phyloP scores from a whole-genome alignment of 257 asterid species.

The Nicotiana obtusifolia region DNA sequence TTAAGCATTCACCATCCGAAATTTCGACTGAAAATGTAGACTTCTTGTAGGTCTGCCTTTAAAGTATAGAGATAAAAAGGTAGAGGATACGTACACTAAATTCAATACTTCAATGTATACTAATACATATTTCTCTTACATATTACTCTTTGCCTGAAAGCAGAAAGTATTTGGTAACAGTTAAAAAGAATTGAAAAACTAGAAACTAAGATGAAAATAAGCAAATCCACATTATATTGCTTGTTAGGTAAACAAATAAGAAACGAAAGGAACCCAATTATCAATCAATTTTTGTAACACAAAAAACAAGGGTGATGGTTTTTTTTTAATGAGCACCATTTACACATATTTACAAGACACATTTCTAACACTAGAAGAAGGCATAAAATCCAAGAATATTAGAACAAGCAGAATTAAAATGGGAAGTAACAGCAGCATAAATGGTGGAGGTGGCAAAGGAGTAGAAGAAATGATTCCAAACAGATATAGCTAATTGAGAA shows the following conservation, averaged over 20 bases:
- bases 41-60: not conserved
- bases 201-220: not conserved
- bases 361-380: conserved; percentile 24
- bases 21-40: not conserved
- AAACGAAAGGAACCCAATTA: not conserved
- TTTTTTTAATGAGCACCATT: too few relatives aligned
- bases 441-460: conserved; percentile 61
- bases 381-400: conserved; percentile 64
- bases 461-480: conserved; percentile 39
- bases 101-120: not conserved
- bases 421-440: conserved; percentile 58
- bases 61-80: not conserved
- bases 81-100: not conserved
- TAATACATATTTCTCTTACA: not conserved
- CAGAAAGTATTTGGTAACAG: not conserved
- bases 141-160: not conserved
- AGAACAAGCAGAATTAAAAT: conserved; percentile 45
- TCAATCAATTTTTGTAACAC: not conserved
- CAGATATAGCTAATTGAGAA: not conserved
- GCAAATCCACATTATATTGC: not conserved
- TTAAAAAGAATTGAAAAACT: not conserved
- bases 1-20: not conserved
- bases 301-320: not conserved
- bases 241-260: not conserved
- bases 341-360: conserved; percentile 5